Evolutionary conservation across 306 rosid species (phyloP).

Genomic region (Sesbania bispinosa): DNA sequence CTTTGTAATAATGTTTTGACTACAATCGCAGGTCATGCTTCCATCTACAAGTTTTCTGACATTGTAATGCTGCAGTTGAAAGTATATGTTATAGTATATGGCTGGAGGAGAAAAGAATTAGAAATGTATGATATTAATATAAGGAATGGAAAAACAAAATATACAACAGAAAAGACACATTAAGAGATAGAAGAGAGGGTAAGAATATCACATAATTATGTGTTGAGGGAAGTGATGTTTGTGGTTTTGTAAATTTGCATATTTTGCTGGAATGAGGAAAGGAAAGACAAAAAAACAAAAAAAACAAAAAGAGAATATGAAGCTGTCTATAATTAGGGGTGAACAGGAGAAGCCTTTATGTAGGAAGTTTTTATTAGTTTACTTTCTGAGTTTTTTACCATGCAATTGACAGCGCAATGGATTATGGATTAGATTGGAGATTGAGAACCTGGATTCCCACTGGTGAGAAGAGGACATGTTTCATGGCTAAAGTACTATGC

Average conservation of each 20-base stretch:
- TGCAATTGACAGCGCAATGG: constrained; percentile 24
- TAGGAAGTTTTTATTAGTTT: not conserved
- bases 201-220: not conserved
- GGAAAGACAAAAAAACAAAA: not conserved
- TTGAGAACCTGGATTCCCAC: constrained; percentile 25
- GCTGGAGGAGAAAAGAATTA: constrained; percentile 17
- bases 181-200: constrained; percentile 12
- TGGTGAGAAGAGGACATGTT: constrained; percentile 30
- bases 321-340: constrained; percentile 9
- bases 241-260: not conserved
- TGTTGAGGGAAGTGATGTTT: not conserved
- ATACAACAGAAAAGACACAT: not conserved
- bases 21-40: constrained; percentile 58
- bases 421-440: constrained; percentile 30
- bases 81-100: constrained; percentile 21
- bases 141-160: constrained; percentile 24
- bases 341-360: constrained; percentile 17
- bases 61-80: constrained; percentile 42
- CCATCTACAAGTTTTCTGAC: constrained; percentile 47
- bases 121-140: not conserved
- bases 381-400: constrained; percentile 10
- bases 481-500: constrained; percentile 30
- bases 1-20: constrained; percentile 51
- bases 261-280: not conserved
- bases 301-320: not conserved